phyloP scores from a whole-genome alignment of 805 yeast genomes.

The Metschnikowia shivogae region DNA sequence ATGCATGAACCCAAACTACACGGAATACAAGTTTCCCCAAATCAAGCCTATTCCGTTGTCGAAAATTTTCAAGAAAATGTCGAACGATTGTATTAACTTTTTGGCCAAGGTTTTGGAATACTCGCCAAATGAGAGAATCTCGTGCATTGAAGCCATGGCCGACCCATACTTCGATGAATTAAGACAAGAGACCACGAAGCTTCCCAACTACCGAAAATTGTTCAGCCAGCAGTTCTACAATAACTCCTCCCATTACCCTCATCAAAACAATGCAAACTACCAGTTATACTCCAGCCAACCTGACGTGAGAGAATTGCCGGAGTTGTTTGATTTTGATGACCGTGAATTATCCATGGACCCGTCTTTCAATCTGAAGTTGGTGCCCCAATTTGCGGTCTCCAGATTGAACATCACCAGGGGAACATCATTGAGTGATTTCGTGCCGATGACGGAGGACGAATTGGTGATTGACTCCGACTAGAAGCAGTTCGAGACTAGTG shows the following conservation, averaged over 20 bases:
- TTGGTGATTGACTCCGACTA: slow-evolving; percentile 32
- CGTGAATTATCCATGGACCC: slow-evolving; percentile 49
- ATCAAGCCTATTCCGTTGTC: slow-evolving; percentile 73
- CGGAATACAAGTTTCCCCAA: slow-evolving; percentile 93
- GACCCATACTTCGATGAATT: slow-evolving; percentile 56
- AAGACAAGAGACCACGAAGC: slow-evolving; percentile 33
- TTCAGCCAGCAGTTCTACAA: slow-evolving; percentile 35
- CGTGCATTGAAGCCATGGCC: slow-evolving; percentile 51
- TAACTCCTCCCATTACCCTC: slow-evolving; percentile 21
- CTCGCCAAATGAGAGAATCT: slow-evolving; percentile 61
- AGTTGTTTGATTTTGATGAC: slow-evolving; percentile 48
- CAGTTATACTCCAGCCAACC: slow-evolving; percentile 39
- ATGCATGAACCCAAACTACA: slow-evolving; percentile 94
- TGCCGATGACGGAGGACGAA: slow-evolving; percentile 30
- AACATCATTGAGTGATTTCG: slow-evolving; percentile 30
- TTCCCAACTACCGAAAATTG: slow-evolving; percentile 43
- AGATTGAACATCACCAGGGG: slow-evolving; percentile 25
- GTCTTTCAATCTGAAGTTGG: slow-evolving; percentile 32
- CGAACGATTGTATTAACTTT: slow-evolving; percentile 51
- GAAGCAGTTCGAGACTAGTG: background rate
- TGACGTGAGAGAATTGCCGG: slow-evolving; percentile 43
- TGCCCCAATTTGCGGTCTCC: slow-evolving; percentile 39
- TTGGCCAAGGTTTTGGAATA: slow-evolving; percentile 58
- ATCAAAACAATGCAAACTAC: slow-evolving; percentile 40
- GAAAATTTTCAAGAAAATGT: slow-evolving; percentile 59